Conservation (phyloP, 495 filamentous ascomycete genomes). For the Bacidia gigantensis region DNA sequence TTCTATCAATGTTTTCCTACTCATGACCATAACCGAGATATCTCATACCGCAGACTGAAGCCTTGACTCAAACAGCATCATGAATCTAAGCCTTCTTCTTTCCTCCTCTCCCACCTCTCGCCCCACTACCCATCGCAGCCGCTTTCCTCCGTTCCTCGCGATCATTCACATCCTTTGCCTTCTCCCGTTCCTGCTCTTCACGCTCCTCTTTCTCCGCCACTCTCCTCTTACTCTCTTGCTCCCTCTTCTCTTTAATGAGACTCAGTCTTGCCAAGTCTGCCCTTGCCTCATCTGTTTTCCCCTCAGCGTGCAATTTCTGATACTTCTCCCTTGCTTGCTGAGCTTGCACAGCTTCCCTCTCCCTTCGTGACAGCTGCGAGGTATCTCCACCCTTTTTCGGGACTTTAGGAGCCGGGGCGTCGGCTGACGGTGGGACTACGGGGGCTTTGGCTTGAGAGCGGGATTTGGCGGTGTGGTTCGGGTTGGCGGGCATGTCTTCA, state of each 20-base stretch:
- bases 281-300: conserved; percentile 92
- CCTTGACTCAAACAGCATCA: background rate
- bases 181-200: conserved; percentile 42
- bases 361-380: conserved; percentile 59
- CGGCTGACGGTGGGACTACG: conserved; percentile 26
- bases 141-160: conserved; percentile 26
- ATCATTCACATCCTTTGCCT: conserved; percentile 24
- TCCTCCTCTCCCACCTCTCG: conserved; percentile 11
- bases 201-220: conserved; percentile 68
- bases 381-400: conserved; percentile 21
- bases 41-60: background rate
- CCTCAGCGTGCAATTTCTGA: conserved; percentile 84
- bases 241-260: conserved; percentile 71
- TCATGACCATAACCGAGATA: background rate
- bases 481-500: conserved; percentile 65
- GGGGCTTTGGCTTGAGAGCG: conserved; percentile 42
- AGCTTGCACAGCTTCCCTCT: conserved; percentile 81
- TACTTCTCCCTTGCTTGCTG: conserved; percentile 82
- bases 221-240: conserved; percentile 69
- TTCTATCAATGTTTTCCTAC: background rate
- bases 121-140: conserved; percentile 12
- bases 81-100: conserved; percentile 16
- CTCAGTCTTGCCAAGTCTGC: conserved; percentile 77
- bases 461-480: conserved; percentile 70
- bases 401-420: conserved; percentile 26